A percentile compares a stretch with the other conserved stretches of the same genome.
Evolutionary conservation across 768 basidiomycete species (phyloP).

Genomic region (Cystofilobasidium bisporidii): DNA sequence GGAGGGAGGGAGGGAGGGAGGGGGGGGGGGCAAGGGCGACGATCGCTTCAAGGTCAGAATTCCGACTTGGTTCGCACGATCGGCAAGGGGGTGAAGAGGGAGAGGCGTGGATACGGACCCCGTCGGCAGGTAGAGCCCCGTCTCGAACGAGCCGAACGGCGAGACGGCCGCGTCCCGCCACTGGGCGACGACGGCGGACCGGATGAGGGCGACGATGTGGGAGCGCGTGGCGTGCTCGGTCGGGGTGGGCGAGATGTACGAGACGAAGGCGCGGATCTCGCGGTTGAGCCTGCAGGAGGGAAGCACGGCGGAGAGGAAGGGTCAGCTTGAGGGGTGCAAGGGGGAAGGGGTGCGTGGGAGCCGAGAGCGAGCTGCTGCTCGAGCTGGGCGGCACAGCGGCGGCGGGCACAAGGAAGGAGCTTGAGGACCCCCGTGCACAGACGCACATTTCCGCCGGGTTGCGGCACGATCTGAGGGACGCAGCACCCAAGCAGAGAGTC

Average conservation of each 20-base stretch:
- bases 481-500: background rate
- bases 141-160: conserved; percentile 88
- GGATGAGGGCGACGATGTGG: conserved; percentile 60
- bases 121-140: conserved; percentile 81
- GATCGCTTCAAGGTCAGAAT: too few species aligned
- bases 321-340: background rate
- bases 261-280: conserved; percentile 75
- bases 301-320: conserved; percentile 1
- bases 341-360: too few species aligned
- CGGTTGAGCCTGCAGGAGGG: conserved; percentile 56
- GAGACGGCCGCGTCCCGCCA: conserved; percentile 73
- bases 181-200: conserved; percentile 51
- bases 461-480: conserved; percentile 44
- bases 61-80: too few species aligned
- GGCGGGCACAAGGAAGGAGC: background rate
- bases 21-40: too few species aligned
- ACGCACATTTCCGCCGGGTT: conserved; percentile 79
- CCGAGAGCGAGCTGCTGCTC: too few species aligned
- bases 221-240: conserved; percentile 77
- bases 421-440: background rate
- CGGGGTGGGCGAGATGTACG: conserved; percentile 77
- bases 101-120: conserved; percentile 58
- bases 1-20: background rate
- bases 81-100: too few species aligned
- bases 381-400: background rate